Conservation (phyloP, 1,284 basidiomycete genomes). For the Leccinum griseonigrum region DNA sequence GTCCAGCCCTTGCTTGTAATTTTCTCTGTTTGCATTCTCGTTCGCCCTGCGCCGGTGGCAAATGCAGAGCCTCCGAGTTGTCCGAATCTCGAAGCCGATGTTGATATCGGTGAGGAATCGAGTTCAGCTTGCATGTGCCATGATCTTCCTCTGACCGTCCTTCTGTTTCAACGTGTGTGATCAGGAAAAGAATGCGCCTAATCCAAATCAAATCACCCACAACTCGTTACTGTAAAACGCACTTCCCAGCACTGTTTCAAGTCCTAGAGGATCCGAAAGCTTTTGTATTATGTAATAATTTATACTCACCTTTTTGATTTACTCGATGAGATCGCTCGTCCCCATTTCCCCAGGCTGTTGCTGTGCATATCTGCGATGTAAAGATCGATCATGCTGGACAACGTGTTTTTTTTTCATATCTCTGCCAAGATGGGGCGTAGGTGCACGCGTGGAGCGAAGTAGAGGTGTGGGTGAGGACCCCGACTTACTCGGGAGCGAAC, state of each 20-base stretch:
- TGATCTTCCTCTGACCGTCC: neutral
- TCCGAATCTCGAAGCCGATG: neutral
- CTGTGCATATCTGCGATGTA: neutral
- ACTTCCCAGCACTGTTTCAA: neutral
- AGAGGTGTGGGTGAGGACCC: neutral
- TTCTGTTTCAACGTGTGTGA: neutral
- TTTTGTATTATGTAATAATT: neutral
- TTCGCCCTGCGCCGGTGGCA: neutral
- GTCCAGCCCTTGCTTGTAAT: neutral
- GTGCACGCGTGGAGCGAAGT: neutral
- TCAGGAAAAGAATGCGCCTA: constrained; percentile 2
- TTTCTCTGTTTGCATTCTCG: neutral
- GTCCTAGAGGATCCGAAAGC: neutral
- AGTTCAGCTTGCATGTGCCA: neutral
- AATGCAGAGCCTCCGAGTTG: neutral
- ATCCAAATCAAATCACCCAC: neutral
- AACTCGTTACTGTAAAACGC: neutral
- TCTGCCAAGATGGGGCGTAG: neutral
- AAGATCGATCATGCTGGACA: neutral
- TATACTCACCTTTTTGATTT: neutral
- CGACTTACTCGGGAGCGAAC: neutral
- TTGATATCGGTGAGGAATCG: neutral
- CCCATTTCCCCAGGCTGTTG: neutral
- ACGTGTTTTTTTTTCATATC: neutral
- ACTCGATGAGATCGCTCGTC: neutral